Evolutionary conservation across 2,329 filamentous ascomycete genomes (phyloP).

Genomic region (Geosmithia morbida): DNA sequence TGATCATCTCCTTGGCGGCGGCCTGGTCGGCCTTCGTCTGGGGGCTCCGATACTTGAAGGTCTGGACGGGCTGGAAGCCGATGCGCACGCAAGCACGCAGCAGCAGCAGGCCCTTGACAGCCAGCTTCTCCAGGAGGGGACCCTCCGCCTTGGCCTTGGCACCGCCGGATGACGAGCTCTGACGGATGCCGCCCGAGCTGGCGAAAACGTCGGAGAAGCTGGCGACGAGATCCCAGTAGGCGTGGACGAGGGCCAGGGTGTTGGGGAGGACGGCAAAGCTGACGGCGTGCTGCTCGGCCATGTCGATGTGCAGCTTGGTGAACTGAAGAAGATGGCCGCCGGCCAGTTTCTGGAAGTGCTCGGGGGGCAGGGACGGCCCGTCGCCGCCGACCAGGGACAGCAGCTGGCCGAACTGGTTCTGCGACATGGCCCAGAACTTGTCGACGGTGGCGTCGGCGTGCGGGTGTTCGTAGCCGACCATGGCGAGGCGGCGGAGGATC

Average conservation of each 20-base stretch:
- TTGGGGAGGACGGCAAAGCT: slow-evolving; percentile 74
- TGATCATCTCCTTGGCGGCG: slow-evolving; percentile 54
- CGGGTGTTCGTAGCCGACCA: slow-evolving; percentile 72
- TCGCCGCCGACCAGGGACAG: slow-evolving; percentile 44
- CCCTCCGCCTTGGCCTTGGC: slow-evolving; percentile 39
- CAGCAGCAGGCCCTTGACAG: slow-evolving; percentile 69
- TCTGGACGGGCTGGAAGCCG: slow-evolving; percentile 65
- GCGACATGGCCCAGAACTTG: slow-evolving; percentile 67
- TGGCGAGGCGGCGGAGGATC: slow-evolving; percentile 61
- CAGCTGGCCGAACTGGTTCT: slow-evolving; percentile 65
- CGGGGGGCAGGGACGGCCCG: slow-evolving; percentile 30
- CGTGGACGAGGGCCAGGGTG: slow-evolving; percentile 59
- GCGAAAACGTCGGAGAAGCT: slow-evolving; percentile 64
- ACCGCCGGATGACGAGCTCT: slow-evolving; percentile 20
- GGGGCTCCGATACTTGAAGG: slow-evolving; percentile 68
- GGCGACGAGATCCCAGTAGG: slow-evolving; percentile 75
- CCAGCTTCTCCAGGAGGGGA: slow-evolving; percentile 61
- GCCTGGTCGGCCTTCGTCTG: slow-evolving; percentile 66
- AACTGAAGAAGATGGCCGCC: slow-evolving; percentile 83
- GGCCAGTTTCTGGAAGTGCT: slow-evolving; percentile 44
- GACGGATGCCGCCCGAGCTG: slow-evolving; percentile 40
- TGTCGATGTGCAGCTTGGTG: slow-evolving; percentile 79
- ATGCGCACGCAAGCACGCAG: slow-evolving; percentile 74
- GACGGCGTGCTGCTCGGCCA: slow-evolving; percentile 65
- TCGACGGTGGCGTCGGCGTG: slow-evolving; percentile 63